A percentile compares a stretch with the other conserved stretches of the same genome.
phyloP scores from a whole-genome alignment of 2,329 filamentous ascomycete species.

The Penicillium sp. region DNA sequence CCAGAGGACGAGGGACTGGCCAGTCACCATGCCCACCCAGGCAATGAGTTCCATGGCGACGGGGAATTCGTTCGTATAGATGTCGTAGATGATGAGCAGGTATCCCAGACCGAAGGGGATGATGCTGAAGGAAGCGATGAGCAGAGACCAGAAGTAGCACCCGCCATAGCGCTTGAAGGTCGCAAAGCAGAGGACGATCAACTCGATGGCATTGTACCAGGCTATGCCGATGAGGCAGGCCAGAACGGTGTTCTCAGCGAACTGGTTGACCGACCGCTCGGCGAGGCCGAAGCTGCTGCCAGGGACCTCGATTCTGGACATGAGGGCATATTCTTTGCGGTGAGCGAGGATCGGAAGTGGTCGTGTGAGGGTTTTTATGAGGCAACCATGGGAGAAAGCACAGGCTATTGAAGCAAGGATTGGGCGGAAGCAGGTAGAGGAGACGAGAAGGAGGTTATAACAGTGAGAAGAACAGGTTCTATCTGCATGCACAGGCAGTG shows the following conservation, averaged over 20 bases:
- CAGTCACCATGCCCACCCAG: slow-evolving; percentile 52
- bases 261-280: slow-evolving; percentile 10
- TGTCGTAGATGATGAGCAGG: slow-evolving; percentile 47
- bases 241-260: slow-evolving; percentile 18
- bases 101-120: slow-evolving; percentile 50
- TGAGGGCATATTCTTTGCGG: slow-evolving; percentile 23
- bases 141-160: slow-evolving; percentile 53
- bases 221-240: slow-evolving; percentile 44
- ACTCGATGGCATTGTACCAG: slow-evolving; percentile 53
- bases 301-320: slow-evolving; percentile 18
- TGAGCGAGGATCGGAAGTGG: neutral
- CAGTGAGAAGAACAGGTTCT: neutral
- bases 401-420: neutral
- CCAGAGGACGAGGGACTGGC: slow-evolving; percentile 53
- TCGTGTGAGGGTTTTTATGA: neutral
- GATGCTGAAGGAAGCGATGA: slow-evolving; percentile 47
- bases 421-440: neutral
- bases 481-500: slow-evolving; percentile 4
- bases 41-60: slow-evolving; percentile 46
- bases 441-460: neutral
- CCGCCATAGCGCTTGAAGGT: slow-evolving; percentile 50
- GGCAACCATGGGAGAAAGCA: neutral
- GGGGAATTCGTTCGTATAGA: slow-evolving; percentile 37
- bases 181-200: slow-evolving; percentile 49
- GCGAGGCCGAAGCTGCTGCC: slow-evolving; percentile 18